phyloP scores from a whole-genome alignment of 1,139 yeast species.

The Saccharomyces hybrid region DNA sequence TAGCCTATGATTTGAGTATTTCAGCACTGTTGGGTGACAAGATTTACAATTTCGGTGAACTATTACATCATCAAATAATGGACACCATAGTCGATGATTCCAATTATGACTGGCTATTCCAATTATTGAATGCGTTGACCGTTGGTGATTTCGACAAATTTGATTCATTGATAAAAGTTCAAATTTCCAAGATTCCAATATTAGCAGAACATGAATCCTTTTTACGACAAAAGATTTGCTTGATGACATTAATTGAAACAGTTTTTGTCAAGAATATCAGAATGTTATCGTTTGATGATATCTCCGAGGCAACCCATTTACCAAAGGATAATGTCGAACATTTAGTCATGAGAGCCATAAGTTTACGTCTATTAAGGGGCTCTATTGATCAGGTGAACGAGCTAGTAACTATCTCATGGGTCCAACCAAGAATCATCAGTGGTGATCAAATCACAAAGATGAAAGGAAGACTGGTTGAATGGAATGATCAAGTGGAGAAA shows the following conservation, averaged over 20 bases:
- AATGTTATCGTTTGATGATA: conserved; percentile 62
- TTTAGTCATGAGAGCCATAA: conserved; percentile 82
- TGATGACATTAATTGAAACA: conserved; percentile 84
- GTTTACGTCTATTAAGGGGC: conserved; percentile 76
- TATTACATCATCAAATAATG: conserved; percentile 81
- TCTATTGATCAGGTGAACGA: conserved; percentile 79
- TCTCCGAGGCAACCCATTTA: conserved; percentile 67
- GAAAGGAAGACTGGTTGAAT: conserved; percentile 61
- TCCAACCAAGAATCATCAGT: conserved; percentile 90
- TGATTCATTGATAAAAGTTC: conserved; percentile 32
- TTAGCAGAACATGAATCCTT: conserved; percentile 56
- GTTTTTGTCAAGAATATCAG: conserved; percentile 74
- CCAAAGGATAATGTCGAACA: conserved; percentile 67
- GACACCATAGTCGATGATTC: conserved; percentile 43
- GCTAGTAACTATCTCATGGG: conserved; percentile 79
- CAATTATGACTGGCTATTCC: conserved; percentile 64
- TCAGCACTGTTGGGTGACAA: conserved; percentile 88
- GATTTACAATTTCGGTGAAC: conserved; percentile 92
- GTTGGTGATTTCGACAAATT: conserved; percentile 60
- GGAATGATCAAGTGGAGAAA: conserved; percentile 69
- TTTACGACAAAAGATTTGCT: conserved; percentile 81
- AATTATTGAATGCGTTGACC: conserved; percentile 62
- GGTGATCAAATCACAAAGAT: conserved; percentile 69
- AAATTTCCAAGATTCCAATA: conserved; percentile 46
- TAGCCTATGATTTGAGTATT: conserved; percentile 76